Conservation (phyloP, 768 basidiomycete species). For the Pleurotus salmoneostramineus region DNA sequence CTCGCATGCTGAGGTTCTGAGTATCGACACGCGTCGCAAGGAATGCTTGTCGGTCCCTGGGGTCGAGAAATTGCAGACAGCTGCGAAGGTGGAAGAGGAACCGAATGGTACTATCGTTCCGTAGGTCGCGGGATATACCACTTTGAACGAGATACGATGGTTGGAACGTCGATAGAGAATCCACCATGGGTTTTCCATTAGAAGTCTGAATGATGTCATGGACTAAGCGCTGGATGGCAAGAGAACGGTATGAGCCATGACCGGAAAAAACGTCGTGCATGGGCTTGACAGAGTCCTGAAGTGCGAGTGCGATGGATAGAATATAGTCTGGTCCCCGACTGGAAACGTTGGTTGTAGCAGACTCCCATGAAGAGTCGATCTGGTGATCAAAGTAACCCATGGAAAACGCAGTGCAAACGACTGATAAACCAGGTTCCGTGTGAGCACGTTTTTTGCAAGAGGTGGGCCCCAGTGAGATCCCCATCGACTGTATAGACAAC, state of each 20-base stretch:
- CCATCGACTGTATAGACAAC: constrained; percentile 23
- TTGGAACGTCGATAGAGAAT: constrained; percentile 80
- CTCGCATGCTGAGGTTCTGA: constrained; percentile 18
- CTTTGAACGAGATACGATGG: constrained; percentile 81
- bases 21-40: background rate
- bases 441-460: constrained; percentile 6
- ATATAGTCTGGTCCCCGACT: constrained; percentile 40
- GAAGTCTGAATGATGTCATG: constrained; percentile 48
- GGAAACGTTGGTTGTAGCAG: constrained; percentile 24
- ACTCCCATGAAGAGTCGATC: constrained; percentile 14
- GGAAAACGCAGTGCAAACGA: background rate
- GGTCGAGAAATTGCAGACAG: constrained; percentile 43
- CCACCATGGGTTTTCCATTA: constrained; percentile 48
- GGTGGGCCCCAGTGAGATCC: background rate
- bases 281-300: constrained; percentile 20
- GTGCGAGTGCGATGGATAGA: constrained; percentile 26
- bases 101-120: constrained; percentile 68
- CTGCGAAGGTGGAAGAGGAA: constrained; percentile 78
- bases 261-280: constrained; percentile 20
- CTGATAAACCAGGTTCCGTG: background rate
- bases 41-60: constrained; percentile 19
- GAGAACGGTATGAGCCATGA: constrained; percentile 23
- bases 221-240: constrained; percentile 35
- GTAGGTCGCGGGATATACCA: constrained; percentile 62
- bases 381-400: background rate